A percentile compares a stretch with the other conserved stretches of the same genome.
These are phyloP conservation scores for Vanrija sp. DNA, from an alignment of 1,284 basidiomycete species.

Conservation along the genomic window DNA sequence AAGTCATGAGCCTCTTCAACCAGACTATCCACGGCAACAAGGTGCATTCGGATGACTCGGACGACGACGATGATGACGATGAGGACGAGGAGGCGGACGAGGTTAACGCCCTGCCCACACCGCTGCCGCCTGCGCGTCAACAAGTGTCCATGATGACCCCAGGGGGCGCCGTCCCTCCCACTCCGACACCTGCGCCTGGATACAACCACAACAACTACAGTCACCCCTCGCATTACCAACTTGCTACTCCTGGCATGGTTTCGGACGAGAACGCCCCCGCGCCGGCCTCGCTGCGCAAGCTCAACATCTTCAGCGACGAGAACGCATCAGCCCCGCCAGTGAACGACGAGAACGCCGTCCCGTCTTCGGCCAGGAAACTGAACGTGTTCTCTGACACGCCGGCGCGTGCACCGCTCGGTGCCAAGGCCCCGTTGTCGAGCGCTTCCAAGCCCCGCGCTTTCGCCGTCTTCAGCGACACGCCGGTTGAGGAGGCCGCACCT, in stretches of 20 bases:
- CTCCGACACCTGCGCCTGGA: constrained; percentile 42
- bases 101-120: constrained; percentile 34
- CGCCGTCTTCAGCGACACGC: constrained; percentile 20
- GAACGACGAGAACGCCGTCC: constrained; percentile 38
- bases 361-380: constrained; percentile 25
- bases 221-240: too few relatives aligned
- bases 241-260: constrained; percentile 7
- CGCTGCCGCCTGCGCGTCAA: constrained; percentile 24
- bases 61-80: constrained; percentile 51
- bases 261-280: constrained; percentile 23
- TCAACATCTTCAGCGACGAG: constrained; percentile 34
- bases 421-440: constrained; percentile 24
- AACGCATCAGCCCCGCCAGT: constrained; percentile 10
- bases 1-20: constrained; percentile 91
- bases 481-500: constrained; percentile 4
- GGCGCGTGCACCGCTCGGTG: constrained; percentile 31
- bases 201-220: background rate
- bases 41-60: constrained; percentile 42
- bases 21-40: constrained; percentile 57
- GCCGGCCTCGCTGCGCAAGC: constrained; percentile 11
- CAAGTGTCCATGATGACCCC: constrained; percentile 36
- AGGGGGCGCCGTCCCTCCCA: constrained; percentile 43
- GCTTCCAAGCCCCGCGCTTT: constrained; percentile 31
- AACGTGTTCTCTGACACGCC: constrained; percentile 46
- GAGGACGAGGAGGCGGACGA: constrained; percentile 34